Evolutionary conservation across 805 yeast genomes (phyloP), one percentile per base, ranked within the genome.

Genomic region (Wickerhamiella azyma): DNA sequence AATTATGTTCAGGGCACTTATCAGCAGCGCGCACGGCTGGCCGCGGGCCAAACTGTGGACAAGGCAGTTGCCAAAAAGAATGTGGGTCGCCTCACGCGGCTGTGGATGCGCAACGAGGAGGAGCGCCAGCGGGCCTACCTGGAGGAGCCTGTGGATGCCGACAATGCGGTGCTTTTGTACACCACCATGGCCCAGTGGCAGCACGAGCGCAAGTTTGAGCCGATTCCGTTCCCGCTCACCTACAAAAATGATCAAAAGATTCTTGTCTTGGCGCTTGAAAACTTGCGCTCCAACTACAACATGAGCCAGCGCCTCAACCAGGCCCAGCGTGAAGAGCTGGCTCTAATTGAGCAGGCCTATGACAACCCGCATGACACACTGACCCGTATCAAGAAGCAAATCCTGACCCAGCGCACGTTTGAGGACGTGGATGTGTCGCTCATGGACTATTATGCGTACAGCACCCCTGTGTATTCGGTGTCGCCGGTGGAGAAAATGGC

Each of bases 1-100:
- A 94, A 94, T 6, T 92, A 97, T 97, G 74, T 85, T 10, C 79
- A 92, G 1, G 88, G 85, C 13, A 94, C 98, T 1, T 94, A 89
- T 57, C 79, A 80, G 56, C 92, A 89, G 58, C 71, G 99, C 53
- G 96, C 86, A 52, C 70, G 96, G 43, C 84, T 92, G 37, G 74
- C 79, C 53, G 71, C 81, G 35, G 97, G 97, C n/a, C 85, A 81
- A 0, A 81, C 88, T 10, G 92, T 86, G 14, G 99, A 92, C 57
- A 92, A 92, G 56, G 84, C 96, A 0, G 92, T 85, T 7, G 94
- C 92, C 0, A 83, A 83, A 62, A 92, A 92, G 69, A 92, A 92
- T 58, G 63, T 92, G 43, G 98, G 98, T 3, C 71, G 98, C 48
- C 64, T 92, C 43, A 85, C 97, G 0, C 71, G 98, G 53, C 64